Base-by-base conservation (phyloP, 2,329 filamentous ascomycete species). In the Paecilomyces dactylethromorphus region DNA sequence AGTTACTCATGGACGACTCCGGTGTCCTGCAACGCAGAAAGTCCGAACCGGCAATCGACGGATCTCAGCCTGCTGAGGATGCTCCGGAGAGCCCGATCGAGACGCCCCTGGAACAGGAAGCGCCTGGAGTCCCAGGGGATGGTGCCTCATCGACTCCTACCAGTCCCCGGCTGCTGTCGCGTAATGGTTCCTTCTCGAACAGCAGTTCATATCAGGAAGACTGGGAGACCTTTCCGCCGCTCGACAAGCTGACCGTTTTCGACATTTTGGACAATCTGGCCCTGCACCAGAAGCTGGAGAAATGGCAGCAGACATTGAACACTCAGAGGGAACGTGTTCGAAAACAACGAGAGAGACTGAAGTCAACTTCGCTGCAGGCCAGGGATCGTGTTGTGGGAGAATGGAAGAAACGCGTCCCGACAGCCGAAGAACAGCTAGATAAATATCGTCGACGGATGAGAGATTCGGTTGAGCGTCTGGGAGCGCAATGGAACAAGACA, bases 251-350 rank as follows among this genome's bases (percentile, higher is more conserved):
- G 57, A 92, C 90, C 45, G 86, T 97, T 59, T 91, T 99, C 68
- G 94, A 99, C 71, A 82, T 99, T 54, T 84, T 99, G 64, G 93
- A 97, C 76, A 97, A 97, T 72, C 76, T 99, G 63, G 90, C 92
- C 5, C 81, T 99, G 32, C 89, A 92, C 1, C 90, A 96, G 69
- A 90, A 93, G 66, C 83, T 99, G 21, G 94, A 97, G 76, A 94
- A 90, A 78, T 82, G 97, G 64, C 92, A 97, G 69, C 88, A 85
- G 67, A 89, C 90, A 39, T 82, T 97, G 59, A 88, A 88, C 29
- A 84, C 86, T 4, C 92, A 97, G 75, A 93, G 87, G 3, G 87
- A 94, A 66, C 94, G 90, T 74, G 88, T 97, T 32, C 87, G 87
- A 62, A 87, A 87, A 69, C 93, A 94, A 61, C 86, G 90, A 67